A percentile compares a stretch with the other conserved stretches of the same genome.
These are phyloP conservation scores for Rhexocercosporidium sp. DNA, from an alignment of 2,329 filamentous ascomycete species.

Conservation along the genomic window DNA sequence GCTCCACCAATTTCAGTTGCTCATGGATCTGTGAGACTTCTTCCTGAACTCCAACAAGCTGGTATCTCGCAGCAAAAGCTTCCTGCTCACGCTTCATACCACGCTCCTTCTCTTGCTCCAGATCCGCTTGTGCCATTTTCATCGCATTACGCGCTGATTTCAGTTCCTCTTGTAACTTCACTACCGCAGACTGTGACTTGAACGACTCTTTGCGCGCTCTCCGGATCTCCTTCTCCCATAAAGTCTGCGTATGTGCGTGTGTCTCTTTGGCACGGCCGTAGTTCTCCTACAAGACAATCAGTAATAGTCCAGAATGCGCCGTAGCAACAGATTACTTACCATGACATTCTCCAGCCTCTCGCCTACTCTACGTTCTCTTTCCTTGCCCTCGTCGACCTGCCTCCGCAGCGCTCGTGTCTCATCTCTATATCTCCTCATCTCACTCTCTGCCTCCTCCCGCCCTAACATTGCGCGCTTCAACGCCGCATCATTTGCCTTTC, in stretches of 20 bases:
- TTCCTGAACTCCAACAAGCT: constrained; percentile 68
- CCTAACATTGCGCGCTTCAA: constrained; percentile 70
- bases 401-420: constrained; percentile 61
- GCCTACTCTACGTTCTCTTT: constrained; percentile 68
- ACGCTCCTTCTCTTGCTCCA: constrained; percentile 68
- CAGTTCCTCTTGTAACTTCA: constrained; percentile 77
- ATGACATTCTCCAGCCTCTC: constrained; percentile 72
- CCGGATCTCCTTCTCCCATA: constrained; percentile 78
- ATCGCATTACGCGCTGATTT: constrained; percentile 61
- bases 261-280: constrained; percentile 73
- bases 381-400: constrained; percentile 67
- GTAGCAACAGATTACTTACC: constrained; percentile 55
- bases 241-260: constrained; percentile 66
- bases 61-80: constrained; percentile 69
- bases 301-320: constrained; percentile 27
- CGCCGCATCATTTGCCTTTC: constrained; percentile 68
- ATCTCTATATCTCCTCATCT: constrained; percentile 66
- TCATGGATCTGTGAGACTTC: constrained; percentile 69
- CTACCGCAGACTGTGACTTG: constrained; percentile 71
- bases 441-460: constrained; percentile 73
- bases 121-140: constrained; percentile 60
- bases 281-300: constrained; percentile 60
- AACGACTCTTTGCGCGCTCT: constrained; percentile 74
- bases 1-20: constrained; percentile 68
- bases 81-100: constrained; percentile 69